Base-by-base conservation (phyloP, 2,329 filamentous ascomycete genomes). In the Diaporthe capsici region DNA sequence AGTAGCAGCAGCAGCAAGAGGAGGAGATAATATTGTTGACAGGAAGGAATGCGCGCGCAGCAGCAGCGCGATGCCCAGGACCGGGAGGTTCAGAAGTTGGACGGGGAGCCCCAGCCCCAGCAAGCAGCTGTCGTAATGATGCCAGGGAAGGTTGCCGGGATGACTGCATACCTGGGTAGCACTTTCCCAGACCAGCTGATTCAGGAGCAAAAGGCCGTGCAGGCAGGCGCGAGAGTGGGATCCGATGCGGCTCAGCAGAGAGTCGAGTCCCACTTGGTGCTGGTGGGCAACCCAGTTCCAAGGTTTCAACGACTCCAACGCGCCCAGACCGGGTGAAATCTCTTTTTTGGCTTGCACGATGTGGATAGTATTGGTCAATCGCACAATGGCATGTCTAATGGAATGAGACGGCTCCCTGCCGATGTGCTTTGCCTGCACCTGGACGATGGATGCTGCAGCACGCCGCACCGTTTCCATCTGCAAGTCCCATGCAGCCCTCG, bases 21-120 rank as follows among this genome's bases (percentile, higher is more conserved):
- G 9, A 47, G 17, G 25, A 65, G 61, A 15, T 31, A 25, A 57
- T 58, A 53, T 53, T 75, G 57, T 70, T 73, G 75, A 75, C 73
- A 58, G 58, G 63, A 73, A 71, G 47, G 61, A 75, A 60, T 60
- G 72, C 57, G 31, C 58, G 75, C 57, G 42, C 53, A 65, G 73
- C 60, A 73, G 42, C 53, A 65, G 73, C 67, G 75, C 75, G 71
- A 28, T 42, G 42, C 42, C 47, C 47, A 37, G 55, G 71, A 71
- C 53, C 42, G 17, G 51, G 51, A 57, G 31, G 47, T 39, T 51
- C 34, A 28, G 20, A 28, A 44, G 39, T 15, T 65, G 60, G 51
- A 60, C 73, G 47, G 67, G 73, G 73, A 44, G 67, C 42, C 73
- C 73, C 58, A 61, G 67, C 58, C 68, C 68, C 68, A 53, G 68